Evolutionary conservation across 129 eudicot genomes (phyloP).

Genomic region (Rutidosis leptorrhynchoides): DNA sequence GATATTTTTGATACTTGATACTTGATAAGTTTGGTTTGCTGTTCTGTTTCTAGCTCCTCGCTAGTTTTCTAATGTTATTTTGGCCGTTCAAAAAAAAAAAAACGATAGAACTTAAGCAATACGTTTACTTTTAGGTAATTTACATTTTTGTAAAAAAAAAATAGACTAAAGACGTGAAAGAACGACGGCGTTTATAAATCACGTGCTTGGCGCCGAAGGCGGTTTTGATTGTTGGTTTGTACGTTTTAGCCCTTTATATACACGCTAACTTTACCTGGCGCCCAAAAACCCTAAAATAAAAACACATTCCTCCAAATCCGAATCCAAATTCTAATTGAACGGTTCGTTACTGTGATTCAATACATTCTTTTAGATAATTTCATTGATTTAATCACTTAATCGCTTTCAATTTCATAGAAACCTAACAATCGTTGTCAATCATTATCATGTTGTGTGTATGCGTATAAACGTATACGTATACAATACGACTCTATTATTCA

Average conservation of each 20-base stretch:
- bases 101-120: too few species aligned
- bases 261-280: constrained; percentile 21
- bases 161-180: neutral
- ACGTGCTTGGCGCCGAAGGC: constrained; percentile 29
- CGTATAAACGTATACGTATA: neutral
- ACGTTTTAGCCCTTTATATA: constrained; percentile 19
- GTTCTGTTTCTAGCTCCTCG: too few species aligned
- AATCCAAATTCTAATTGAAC: constrained; percentile 21
- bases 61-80: too few species aligned
- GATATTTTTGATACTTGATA: too few species aligned
- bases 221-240: constrained; percentile 33
- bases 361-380: constrained; percentile 3
- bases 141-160: too few species aligned
- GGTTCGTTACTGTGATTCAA: constrained; percentile 30
- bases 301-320: constrained; percentile 32
- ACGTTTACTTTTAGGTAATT: too few species aligned
- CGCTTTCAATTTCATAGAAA: constrained; percentile 10
- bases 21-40: too few species aligned
- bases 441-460: constrained; percentile 9
- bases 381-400: constrained; percentile 16
- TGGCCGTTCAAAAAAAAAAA: too few species aligned
- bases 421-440: constrained; percentile 2
- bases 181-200: constrained; percentile 17
- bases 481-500: constrained; percentile 8
- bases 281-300: constrained; percentile 42